Evolutionary conservation across 331 rosid species (phyloP).

Genomic region (Quercus tomentella): DNA sequence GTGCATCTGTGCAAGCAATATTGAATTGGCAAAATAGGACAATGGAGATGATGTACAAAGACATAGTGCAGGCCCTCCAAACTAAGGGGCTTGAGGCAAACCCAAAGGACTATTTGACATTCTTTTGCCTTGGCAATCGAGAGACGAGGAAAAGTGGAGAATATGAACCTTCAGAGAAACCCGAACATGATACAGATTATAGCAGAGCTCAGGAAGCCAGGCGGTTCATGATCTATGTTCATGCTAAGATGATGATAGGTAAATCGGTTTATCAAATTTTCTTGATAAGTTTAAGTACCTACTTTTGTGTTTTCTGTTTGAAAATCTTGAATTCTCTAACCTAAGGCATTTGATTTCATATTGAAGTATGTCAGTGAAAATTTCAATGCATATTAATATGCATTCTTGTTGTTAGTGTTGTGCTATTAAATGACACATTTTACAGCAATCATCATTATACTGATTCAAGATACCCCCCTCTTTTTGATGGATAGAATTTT

Average conservation of each 20-base stretch:
- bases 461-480: no score
- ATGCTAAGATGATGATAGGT: slow-evolving; percentile 55
- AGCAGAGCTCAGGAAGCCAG: slow-evolving; percentile 37
- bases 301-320: neutral
- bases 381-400: neutral
- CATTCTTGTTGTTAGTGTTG: neutral
- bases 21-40: slow-evolving; percentile 42
- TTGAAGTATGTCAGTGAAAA: neutral
- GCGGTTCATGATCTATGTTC: slow-evolving; percentile 49
- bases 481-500: no score
- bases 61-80: slow-evolving; percentile 28
- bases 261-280: neutral
- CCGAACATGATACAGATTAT: slow-evolving; percentile 32
- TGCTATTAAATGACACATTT: no score
- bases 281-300: neutral
- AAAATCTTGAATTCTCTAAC: neutral
- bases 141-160: slow-evolving; percentile 27
- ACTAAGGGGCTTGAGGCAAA: slow-evolving; percentile 30
- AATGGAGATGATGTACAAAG: slow-evolving; percentile 48
- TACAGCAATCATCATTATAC: no score
- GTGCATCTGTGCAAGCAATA: slow-evolving; percentile 37
- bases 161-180: slow-evolving; percentile 27
- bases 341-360: neutral
- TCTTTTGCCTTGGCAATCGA: slow-evolving; percentile 46
- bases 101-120: slow-evolving; percentile 40